phyloP scores from a whole-genome alignment of 106 monocot species.

The Cymbidium sinense region DNA sequence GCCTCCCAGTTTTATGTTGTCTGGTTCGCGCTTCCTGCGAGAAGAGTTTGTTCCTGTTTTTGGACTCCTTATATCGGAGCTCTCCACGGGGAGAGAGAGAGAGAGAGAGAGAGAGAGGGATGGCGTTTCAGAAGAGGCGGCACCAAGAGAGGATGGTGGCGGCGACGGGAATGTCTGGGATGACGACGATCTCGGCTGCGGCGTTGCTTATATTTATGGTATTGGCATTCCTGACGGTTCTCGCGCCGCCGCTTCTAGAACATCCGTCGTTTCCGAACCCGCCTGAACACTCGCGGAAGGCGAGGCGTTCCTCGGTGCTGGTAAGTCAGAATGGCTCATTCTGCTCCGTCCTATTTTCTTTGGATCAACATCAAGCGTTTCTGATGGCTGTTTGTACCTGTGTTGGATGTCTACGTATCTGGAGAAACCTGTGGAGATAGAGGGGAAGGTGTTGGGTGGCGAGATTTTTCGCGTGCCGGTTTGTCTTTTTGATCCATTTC shows the following conservation, averaged over 20 bases:
- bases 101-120: neutral
- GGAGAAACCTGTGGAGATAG: conserved; percentile 9
- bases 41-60: neutral
- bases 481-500: neutral
- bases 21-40: neutral
- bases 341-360: neutral
- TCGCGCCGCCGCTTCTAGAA: neutral
- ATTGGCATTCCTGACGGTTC: neutral
- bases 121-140: conserved; percentile 3
- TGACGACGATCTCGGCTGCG: neutral
- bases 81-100: neutral
- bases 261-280: neutral
- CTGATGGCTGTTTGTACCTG: neutral
- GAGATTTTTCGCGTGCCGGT: conserved; percentile 11
- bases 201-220: conserved; percentile 1
- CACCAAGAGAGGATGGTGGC: neutral
- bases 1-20: neutral
- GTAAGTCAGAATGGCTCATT: neutral
- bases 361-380: neutral
- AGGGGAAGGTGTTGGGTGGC: conserved; percentile 7
- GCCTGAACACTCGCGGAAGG: neutral
- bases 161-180: neutral
- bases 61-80: too few species aligned
- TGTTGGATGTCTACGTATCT: neutral
- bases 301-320: conserved; percentile 4